phyloP scores from a whole-genome alignment of 352 stramenopile genomes.

The Phytophthora crassamura region DNA sequence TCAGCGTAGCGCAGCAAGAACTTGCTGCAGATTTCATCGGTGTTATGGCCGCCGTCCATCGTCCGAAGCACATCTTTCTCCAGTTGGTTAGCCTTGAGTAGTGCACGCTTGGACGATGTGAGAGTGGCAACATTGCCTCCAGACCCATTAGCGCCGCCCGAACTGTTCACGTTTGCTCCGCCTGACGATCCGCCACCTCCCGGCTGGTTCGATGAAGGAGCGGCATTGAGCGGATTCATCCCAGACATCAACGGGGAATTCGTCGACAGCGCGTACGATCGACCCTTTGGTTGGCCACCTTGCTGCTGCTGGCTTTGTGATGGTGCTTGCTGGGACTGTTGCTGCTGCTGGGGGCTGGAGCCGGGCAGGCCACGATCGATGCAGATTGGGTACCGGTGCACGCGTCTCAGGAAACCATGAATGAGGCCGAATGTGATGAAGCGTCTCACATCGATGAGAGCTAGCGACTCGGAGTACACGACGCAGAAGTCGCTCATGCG shows the following conservation, averaged over 20 bases:
- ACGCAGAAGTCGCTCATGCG: constrained; percentile 87
- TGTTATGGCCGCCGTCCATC: constrained; percentile 85
- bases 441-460: constrained; percentile 75
- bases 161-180: constrained; percentile 22
- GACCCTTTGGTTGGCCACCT: constrained; percentile 36
- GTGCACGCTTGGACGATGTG: constrained; percentile 45
- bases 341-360: constrained; percentile 34
- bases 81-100: constrained; percentile 57
- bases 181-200: constrained; percentile 12
- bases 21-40: constrained; percentile 86
- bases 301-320: constrained; percentile 44
- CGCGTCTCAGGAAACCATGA: constrained; percentile 81
- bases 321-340: constrained; percentile 33
- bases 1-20: constrained; percentile 77
- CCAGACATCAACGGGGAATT: constrained; percentile 47
- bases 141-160: constrained; percentile 29
- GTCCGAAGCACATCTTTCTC: constrained; percentile 81
- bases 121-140: constrained; percentile 31
- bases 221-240: constrained; percentile 38
- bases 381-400: constrained; percentile 86
- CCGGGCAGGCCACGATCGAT: constrained; percentile 50
- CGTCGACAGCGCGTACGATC: constrained; percentile 31
- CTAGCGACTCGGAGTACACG: constrained; percentile 75
- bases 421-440: constrained; percentile 92
- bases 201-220: constrained; percentile 27